Conservation (phyloP, 2,329 filamentous ascomycete genomes). For the Incumbomyces lentus region DNA sequence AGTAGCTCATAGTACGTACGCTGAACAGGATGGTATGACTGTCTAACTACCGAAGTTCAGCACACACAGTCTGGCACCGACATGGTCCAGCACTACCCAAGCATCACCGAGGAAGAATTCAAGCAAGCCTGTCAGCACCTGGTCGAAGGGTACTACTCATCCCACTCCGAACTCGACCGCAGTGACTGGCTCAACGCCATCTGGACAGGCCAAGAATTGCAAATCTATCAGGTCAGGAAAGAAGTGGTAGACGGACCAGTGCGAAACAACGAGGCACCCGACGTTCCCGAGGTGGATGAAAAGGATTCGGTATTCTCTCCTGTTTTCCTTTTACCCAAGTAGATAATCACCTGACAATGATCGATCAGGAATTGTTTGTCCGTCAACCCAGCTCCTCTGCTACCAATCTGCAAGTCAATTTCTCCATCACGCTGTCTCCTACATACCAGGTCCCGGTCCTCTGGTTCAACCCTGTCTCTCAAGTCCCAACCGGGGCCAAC, state of each 20-base stretch:
- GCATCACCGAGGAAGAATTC: constrained; percentile 53
- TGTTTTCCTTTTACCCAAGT: constrained; percentile 1
- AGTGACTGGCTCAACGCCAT: constrained; percentile 16
- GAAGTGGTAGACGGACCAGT: not conserved
- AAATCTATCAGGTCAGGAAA: constrained; percentile 10
- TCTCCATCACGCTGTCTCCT: constrained; percentile 65
- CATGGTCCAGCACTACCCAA: constrained; percentile 43
- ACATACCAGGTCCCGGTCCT: constrained; percentile 66
- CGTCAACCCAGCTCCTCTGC: constrained; percentile 18
- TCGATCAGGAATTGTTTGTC: constrained; percentile 30
- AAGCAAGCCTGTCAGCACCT: constrained; percentile 53
- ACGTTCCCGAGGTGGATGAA: constrained; percentile 18
- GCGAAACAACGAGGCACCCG: constrained; percentile 22
- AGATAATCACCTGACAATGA: no score
- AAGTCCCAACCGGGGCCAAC: constrained; percentile 46
- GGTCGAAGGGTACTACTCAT: constrained; percentile 25
- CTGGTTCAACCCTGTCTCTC: constrained; percentile 59
- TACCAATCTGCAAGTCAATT: constrained; percentile 40
- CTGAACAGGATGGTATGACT: no score
- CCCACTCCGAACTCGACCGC: constrained; percentile 10
- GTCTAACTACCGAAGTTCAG: no score
- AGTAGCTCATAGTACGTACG: no score
- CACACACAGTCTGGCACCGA: not conserved
- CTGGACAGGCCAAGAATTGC: constrained; percentile 12
- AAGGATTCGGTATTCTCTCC: not conserved